Conservation (phyloP, 192 early-diverging fungal genomes). For the Ramicandelaber brevisporus region DNA sequence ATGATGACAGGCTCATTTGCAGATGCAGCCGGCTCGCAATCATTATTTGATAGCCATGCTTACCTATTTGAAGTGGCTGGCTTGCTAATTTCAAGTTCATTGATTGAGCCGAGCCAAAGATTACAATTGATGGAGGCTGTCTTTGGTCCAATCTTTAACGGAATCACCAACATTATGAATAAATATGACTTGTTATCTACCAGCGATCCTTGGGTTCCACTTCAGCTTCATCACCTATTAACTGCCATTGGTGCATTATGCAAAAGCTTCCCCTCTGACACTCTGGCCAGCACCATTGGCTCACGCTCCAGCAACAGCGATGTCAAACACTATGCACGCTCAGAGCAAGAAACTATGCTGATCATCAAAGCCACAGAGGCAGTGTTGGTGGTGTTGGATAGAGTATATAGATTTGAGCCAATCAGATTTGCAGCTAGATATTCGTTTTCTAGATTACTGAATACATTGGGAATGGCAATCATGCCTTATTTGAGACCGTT, state of each 20-base stretch:
- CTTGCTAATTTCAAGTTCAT: constrained; percentile 61
- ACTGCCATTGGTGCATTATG: constrained; percentile 60
- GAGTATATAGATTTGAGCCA: constrained; percentile 25
- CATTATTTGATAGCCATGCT: constrained; percentile 62
- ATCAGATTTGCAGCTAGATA: constrained; percentile 44
- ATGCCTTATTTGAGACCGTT: constrained; percentile 55
- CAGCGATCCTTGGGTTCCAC: constrained; percentile 36
- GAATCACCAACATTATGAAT: constrained; percentile 47
- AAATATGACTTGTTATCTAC: constrained; percentile 18
- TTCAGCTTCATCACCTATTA: constrained; percentile 60
- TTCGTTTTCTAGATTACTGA: constrained; percentile 69
- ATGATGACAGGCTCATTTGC: too few relatives aligned
- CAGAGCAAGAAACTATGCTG: constrained; percentile 19
- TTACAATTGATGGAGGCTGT: constrained; percentile 37
- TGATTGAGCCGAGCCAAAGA: constrained; percentile 37
- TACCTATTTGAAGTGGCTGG: constrained; percentile 85
- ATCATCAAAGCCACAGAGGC: constrained; percentile 61
- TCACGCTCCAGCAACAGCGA: too few relatives aligned
- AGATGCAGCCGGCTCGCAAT: too few relatives aligned
- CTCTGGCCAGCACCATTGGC: too few relatives aligned
- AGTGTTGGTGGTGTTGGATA: constrained; percentile 40
- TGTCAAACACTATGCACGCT: too few relatives aligned
- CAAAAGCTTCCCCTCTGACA: constrained; percentile 41
- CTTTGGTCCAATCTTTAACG: constrained; percentile 47
- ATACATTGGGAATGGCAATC: constrained; percentile 56